Evolutionary conservation across 352 stramenopile genomes (phyloP).

Genomic region (Pythium sp.): DNA sequence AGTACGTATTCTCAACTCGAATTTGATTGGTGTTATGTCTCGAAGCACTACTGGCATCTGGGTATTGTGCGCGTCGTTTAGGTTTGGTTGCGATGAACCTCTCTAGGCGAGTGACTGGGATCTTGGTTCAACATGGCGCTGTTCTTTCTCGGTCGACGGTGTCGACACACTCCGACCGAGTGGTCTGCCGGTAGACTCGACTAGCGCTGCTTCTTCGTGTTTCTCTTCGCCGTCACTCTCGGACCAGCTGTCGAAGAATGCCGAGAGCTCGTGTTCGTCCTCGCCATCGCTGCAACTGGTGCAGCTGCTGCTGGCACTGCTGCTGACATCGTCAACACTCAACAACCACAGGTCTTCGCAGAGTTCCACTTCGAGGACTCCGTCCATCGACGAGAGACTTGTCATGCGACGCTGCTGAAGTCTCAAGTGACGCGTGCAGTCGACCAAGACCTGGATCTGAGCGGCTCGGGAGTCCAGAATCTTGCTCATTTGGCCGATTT

Average conservation of each 20-base stretch:
- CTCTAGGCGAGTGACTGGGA: not conserved
- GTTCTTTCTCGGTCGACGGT: not conserved
- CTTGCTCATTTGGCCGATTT: slow-evolving; percentile 1
- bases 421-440: slow-evolving; percentile 4
- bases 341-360: not conserved
- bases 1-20: not conserved
- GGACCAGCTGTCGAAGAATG: not conserved
- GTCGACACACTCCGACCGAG: not conserved
- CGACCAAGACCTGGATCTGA: slow-evolving; percentile 12
- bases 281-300: not conserved
- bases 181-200: not conserved
- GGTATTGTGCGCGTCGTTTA: no score
- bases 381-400: slow-evolving; percentile 8
- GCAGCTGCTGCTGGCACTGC: not conserved
- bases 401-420: slow-evolving; percentile 6
- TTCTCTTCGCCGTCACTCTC: slow-evolving; percentile 5
- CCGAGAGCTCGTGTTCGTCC: slow-evolving; percentile 4
- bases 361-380: not conserved
- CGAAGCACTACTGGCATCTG: not conserved
- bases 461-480: not conserved
- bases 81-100: not conserved
- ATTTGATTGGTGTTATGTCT: not conserved
- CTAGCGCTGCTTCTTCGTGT: not conserved
- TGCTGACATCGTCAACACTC: not conserved
- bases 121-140: not conserved